phyloP scores from a whole-genome alignment of 176 grass and related monocot species.

The Aegilops umbellulata region DNA sequence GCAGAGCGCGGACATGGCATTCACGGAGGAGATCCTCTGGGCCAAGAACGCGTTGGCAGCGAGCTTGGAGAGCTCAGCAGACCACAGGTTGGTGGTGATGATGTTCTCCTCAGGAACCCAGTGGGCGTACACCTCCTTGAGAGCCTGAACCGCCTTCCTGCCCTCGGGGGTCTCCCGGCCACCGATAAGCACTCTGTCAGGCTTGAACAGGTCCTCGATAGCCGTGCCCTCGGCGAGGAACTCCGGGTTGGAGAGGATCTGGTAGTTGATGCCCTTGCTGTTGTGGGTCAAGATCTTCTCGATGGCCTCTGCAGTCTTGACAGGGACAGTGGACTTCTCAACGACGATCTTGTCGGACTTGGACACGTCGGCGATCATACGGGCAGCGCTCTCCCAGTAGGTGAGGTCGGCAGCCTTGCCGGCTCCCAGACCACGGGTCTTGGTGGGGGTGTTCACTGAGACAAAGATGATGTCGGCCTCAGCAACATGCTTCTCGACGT shows the following conservation, averaged over 20 bases:
- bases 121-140: constrained; percentile 79
- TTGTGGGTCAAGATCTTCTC: constrained; percentile 94
- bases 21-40: constrained; percentile 86
- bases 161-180: constrained; percentile 80
- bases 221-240: constrained; percentile 82
- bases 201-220: constrained; percentile 70
- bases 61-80: constrained; percentile 82
- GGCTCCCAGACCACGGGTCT: constrained; percentile 81
- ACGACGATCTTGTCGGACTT: constrained; percentile 93
- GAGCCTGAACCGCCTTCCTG: constrained; percentile 68
- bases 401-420: constrained; percentile 86
- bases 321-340: constrained; percentile 90
- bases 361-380: constrained; percentile 81
- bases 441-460: constrained; percentile 83
- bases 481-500: constrained; percentile 72
- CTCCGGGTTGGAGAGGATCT: constrained; percentile 92
- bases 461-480: constrained; percentile 89
- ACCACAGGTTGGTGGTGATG: constrained; percentile 84
- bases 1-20: constrained; percentile 77
- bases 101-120: constrained; percentile 90
- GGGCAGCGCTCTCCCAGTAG: constrained; percentile 85
- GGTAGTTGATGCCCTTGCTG: constrained; percentile 89
- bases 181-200: constrained; percentile 80
- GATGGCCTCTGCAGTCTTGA: constrained; percentile 86
- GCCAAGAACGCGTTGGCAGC: constrained; percentile 81